Percentiles rank a stretch among this genome's conserved stretches.
phyloP scores from a whole-genome alignment of 2,329 filamentous ascomycete genomes.

The Fusarium neocosmosporiellum region DNA sequence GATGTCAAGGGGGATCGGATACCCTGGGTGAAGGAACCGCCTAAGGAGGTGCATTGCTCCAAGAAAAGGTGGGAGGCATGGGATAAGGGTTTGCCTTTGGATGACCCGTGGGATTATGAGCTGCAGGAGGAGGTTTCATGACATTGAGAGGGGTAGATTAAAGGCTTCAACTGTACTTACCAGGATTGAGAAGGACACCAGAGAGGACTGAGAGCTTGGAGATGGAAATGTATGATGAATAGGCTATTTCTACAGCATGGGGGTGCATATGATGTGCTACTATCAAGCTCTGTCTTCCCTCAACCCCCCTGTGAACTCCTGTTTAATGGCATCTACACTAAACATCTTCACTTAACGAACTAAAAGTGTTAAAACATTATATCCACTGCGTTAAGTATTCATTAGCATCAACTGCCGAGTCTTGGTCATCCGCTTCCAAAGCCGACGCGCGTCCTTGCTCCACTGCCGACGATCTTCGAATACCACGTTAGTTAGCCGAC shows the following conservation, averaged over 20 bases:
- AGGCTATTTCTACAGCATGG: neutral
- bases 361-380: neutral
- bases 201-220: neutral
- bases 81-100: conserved; percentile 6
- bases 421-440: neutral
- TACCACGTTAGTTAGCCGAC: neutral
- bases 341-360: neutral
- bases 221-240: neutral
- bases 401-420: neutral
- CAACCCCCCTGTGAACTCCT: neutral
- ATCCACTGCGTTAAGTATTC: neutral
- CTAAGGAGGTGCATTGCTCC: conserved; percentile 49
- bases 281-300: neutral
- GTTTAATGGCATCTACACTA: neutral
- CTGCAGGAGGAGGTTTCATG: neutral
- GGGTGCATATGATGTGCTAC: too few species aligned
- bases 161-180: neutral
- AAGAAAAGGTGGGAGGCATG: conserved; percentile 55
- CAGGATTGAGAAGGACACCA: too few species aligned
- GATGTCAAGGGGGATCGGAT: conserved; percentile 48
- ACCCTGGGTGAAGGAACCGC: conserved; percentile 56
- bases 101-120: neutral
- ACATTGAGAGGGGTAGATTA: neutral
- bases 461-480: neutral
- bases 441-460: conserved; percentile 10